These are phyloP conservation scores for Nannizziopsis barbatae DNA, from an alignment of 2,329 filamentous ascomycete genomes.

Conservation along the genomic window DNA sequence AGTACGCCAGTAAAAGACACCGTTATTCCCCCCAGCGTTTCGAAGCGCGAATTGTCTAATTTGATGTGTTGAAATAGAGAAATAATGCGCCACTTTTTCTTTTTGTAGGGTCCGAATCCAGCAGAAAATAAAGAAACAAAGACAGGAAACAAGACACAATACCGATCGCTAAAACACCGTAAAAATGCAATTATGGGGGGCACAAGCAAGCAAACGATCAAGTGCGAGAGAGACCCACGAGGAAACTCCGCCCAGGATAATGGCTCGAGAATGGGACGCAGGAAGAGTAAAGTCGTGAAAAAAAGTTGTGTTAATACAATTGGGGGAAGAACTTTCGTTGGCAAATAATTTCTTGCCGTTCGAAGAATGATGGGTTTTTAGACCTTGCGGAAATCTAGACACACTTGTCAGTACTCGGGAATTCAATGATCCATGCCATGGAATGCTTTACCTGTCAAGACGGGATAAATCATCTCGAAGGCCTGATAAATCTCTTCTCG, in stretches of 20 bases:
- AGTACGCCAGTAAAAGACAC: no score
- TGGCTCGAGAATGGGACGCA: constrained; percentile 8
- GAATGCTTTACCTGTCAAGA: constrained; percentile 61
- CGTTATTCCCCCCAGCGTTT: constrained; percentile 1
- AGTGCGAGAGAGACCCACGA: constrained; percentile 6
- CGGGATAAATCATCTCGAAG: constrained; percentile 94
- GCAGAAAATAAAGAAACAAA: constrained; percentile 11
- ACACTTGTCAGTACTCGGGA: constrained; percentile 18
- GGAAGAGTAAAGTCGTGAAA: background rate
- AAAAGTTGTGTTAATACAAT: constrained; percentile 24
- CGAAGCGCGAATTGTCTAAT: constrained; percentile 9
- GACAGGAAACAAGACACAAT: constrained; percentile 16
- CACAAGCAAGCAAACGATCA: constrained; percentile 18
- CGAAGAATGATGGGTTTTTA: constrained; percentile 27
- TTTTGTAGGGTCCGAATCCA: constrained; percentile 4
- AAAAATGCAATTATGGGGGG: constrained; percentile 32
- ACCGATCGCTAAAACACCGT: constrained; percentile 35
- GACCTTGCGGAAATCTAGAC: constrained; percentile 52
- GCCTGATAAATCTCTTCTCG: constrained; percentile 96
- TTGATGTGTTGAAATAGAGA: constrained; percentile 5
- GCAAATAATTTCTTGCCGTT: constrained; percentile 4
- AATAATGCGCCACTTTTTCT: constrained; percentile 7
- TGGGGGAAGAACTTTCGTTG: constrained; percentile 4
- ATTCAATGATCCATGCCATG: background rate
- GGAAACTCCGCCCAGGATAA: constrained; percentile 2